Evolutionary conservation across 805 yeast species (phyloP), one percentile per base, ranked within the genome.

Genomic region (Kodamaea laetipori): DNA sequence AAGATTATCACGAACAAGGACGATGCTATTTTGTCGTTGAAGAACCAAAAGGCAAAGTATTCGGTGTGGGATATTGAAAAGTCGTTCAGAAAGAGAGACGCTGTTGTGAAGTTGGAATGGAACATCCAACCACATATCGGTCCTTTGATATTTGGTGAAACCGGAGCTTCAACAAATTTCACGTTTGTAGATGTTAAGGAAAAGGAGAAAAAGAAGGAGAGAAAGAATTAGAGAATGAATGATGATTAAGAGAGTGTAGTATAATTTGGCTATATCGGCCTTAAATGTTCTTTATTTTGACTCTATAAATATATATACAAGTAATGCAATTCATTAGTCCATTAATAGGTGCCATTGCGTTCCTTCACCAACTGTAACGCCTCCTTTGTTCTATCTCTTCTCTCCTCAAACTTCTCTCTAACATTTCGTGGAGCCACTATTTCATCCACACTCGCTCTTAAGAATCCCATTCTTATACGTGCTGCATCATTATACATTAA

Each of bases 121-220:
- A 90, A 90, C 60, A 76, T 92, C 36, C 98, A 92, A 67, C 99
- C 99, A 1, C 75, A 82, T 61, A 80, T 92, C 6, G 99, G 99
- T 9, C 80, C 89, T 0, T 66, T 92, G 49, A 60, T 81, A 0
- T 86, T 71, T 62, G 97, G 96, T 3, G 74, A 76, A 42, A 74
- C 74, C 9, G 46, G 46, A 12, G 50, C 66, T 4, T 45, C 45
- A 13, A 45, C 56, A 8, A 47, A 59, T 2, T 66, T 71, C 47
- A 52, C 52, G 18, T 71, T 71, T 59, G 71, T 66, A 4, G 46
- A 47, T 18, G 35, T 47, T 11, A 45, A 50, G 42, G 40, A 49
- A 36, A 52, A 55, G 43, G 42, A 46, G 41, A 41, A 47, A 41
- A 39, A 37, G 38, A 28, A 37, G 41, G 17, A 21, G 25, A 21